A percentile compares a stretch with the other conserved stretches of the same genome.
Conservation (phyloP, 75 land plant genomes). For the Sequoia sempervirens region DNA sequence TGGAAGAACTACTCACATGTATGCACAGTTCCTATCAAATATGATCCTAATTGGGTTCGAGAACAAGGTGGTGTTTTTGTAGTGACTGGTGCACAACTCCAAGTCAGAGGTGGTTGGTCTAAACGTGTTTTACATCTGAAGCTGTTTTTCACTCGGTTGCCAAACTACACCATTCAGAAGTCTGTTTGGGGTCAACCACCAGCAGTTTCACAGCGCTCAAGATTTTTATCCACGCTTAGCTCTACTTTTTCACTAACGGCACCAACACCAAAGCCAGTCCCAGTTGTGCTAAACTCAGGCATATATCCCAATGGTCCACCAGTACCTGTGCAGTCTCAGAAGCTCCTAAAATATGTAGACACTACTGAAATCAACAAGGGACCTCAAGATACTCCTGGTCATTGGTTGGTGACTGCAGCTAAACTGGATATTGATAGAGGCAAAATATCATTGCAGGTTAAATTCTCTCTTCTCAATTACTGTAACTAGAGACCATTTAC, state of each 20-base stretch:
- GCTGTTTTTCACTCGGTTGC: constrained; percentile 56
- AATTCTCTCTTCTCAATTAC: constrained; percentile 69
- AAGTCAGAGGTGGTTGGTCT: constrained; percentile 44
- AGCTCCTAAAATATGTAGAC: constrained; percentile 78
- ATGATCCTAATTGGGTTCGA: constrained; percentile 43
- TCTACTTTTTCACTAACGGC: constrained; percentile 36
- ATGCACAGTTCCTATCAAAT: constrained; percentile 45
- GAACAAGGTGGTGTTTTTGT: constrained; percentile 39
- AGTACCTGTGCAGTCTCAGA: constrained; percentile 44
- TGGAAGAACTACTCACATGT: constrained; percentile 51
- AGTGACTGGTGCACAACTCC: constrained; percentile 83
- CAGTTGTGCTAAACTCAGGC: constrained; percentile 52
- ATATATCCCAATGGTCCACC: constrained; percentile 81
- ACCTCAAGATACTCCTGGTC: constrained; percentile 83
- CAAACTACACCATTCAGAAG: constrained; percentile 57
- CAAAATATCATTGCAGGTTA: constrained; percentile 70
- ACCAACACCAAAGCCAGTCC: constrained; percentile 23
- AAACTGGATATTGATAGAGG: constrained; percentile 65
- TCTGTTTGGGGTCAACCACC: constrained; percentile 74
- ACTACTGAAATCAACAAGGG: constrained; percentile 68
- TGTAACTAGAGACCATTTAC: neutral
- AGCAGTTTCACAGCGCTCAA: constrained; percentile 53
- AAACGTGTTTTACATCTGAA: constrained; percentile 65
- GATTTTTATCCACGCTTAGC: constrained; percentile 51
- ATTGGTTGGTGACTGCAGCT: constrained; percentile 87